Percentiles rank a stretch among this genome's conserved stretches.
These are phyloP conservation scores for Phytomonas sp. DNA, from an alignment of 208 protist species.

Conservation along the genomic window DNA sequence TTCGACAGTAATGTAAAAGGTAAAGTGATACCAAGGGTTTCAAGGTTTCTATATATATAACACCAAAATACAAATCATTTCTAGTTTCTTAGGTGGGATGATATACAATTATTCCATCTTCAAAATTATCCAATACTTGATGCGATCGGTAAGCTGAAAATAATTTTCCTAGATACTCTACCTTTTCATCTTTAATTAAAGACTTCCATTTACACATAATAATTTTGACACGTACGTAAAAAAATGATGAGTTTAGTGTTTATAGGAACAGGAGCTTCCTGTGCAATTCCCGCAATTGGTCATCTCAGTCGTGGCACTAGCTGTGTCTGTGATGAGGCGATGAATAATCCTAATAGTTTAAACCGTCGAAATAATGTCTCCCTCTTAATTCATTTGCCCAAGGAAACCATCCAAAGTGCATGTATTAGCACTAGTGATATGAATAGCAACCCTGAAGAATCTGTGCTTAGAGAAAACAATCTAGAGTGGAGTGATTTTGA, in stretches of 20 bases:
- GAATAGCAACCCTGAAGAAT: conserved; percentile 4
- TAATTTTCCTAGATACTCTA: background rate
- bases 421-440: background rate
- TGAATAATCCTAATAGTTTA: conserved; percentile 35
- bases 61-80: background rate
- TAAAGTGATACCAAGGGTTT: background rate
- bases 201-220: background rate
- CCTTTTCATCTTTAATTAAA: background rate
- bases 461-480: background rate
- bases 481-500: background rate
- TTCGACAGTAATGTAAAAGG: conserved; percentile 30
- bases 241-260: conserved; percentile 28
- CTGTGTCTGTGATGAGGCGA: conserved; percentile 72
- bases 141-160: background rate
- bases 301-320: conserved; percentile 27
- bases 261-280: conserved; percentile 75
- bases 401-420: background rate
- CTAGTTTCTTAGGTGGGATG: background rate
- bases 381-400: conserved; percentile 40
- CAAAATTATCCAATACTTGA: background rate
- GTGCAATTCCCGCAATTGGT: conserved; percentile 76
- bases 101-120: background rate
- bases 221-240: background rate
- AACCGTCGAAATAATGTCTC: conserved; percentile 77
- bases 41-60: background rate